Evolutionary conservation across 2,329 filamentous ascomycete genomes (phyloP).

Genomic region (Penicillium verrucosum): DNA sequence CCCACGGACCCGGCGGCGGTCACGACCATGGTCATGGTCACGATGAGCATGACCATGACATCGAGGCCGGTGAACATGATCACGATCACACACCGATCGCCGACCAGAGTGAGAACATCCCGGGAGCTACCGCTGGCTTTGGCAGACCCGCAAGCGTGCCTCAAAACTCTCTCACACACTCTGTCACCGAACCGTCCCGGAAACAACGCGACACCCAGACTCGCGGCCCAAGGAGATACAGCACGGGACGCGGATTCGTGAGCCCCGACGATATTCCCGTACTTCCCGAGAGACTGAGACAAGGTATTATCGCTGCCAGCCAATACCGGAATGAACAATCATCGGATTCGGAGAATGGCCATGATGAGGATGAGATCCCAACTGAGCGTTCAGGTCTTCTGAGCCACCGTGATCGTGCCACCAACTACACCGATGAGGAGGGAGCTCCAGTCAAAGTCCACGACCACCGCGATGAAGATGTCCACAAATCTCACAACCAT

Average conservation of each 20-base stretch:
- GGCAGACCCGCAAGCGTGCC: conserved; percentile 19
- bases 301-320: conserved; percentile 87
- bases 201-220: conserved; percentile 30
- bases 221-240: conserved; percentile 35
- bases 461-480: conserved; percentile 30
- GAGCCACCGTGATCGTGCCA: conserved; percentile 41
- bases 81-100: conserved; percentile 17
- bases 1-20: conserved; percentile 61
- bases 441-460: conserved; percentile 13
- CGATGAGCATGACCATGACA: conserved; percentile 45
- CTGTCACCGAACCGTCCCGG: conserved; percentile 28
- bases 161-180: conserved; percentile 29
- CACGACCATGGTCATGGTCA: conserved; percentile 50
- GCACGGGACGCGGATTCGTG: conserved; percentile 51
- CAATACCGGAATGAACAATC: conserved; percentile 55
- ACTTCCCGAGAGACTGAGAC: conserved; percentile 83
- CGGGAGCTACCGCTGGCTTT: not conserved
- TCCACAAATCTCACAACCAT: conserved; percentile 76
- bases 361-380: conserved; percentile 50
- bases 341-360: conserved; percentile 57
- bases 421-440: conserved; percentile 35
- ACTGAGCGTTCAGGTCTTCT: conserved; percentile 44
- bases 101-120: not conserved
- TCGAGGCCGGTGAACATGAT: conserved; percentile 58
- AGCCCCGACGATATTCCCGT: conserved; percentile 71